Conservation (phyloP, 768 basidiomycete species). For the Lactifluus echinatus region DNA sequence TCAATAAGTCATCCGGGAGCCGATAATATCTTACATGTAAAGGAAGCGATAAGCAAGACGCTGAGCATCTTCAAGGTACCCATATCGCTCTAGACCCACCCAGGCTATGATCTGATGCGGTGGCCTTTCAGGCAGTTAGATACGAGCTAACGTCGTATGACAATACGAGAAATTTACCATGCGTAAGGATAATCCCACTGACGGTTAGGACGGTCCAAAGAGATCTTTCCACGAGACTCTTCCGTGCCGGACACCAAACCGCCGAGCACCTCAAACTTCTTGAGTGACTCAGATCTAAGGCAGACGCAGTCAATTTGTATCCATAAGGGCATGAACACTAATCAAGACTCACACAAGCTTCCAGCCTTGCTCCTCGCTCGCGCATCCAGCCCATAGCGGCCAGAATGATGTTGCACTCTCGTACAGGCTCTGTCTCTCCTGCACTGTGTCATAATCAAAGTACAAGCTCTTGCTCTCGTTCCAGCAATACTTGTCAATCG, state of each 20-base stretch:
- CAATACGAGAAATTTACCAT: conserved; percentile 38
- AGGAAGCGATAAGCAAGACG: conserved; percentile 91
- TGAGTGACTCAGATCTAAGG: conserved; percentile 67
- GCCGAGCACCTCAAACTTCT: conserved; percentile 94
- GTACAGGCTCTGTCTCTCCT: conserved; percentile 86
- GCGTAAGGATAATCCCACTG: conserved; percentile 98
- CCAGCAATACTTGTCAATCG: conserved; percentile 95
- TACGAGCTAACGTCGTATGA: conserved; percentile 1
- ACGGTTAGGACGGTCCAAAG: conserved; percentile 91
- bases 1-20: neutral
- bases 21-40: conserved; percentile 65
- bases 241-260: conserved; percentile 96
- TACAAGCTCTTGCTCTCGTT: conserved; percentile 91
- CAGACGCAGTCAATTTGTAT: conserved; percentile 1
- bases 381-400: conserved; percentile 96
- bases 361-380: conserved; percentile 92
- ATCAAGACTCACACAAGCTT: conserved; percentile 69
- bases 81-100: conserved; percentile 96
- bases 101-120: conserved; percentile 98
- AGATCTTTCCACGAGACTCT: conserved; percentile 91
- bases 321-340: neutral
- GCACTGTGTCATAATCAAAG: conserved; percentile 92
- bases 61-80: conserved; percentile 88
- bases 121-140: conserved; percentile 44
- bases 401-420: conserved; percentile 97